These are phyloP conservation scores for Cenococcum geophilum DNA, from an alignment of 495 filamentous ascomycete species.

Conservation along the genomic window DNA sequence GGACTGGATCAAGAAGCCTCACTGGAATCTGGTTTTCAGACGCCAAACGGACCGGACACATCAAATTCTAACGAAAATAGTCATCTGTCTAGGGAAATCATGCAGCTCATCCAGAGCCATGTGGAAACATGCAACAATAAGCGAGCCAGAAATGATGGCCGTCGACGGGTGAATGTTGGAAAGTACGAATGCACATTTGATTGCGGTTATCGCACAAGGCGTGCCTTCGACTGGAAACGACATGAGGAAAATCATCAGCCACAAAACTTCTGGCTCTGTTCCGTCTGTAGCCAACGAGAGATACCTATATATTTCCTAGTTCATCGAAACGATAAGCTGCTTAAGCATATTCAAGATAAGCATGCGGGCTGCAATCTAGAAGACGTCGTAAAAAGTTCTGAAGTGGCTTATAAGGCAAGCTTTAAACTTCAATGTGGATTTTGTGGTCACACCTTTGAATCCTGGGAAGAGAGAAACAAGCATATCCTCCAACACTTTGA, in stretches of 20 bases:
- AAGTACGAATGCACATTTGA: constrained; percentile 21
- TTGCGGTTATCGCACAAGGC: constrained; percentile 26
- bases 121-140: constrained; percentile 11
- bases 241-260: constrained; percentile 31
- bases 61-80: constrained; percentile 7
- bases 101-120: constrained; percentile 19
- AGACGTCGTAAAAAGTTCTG: constrained; percentile 18
- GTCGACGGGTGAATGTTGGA: constrained; percentile 19
- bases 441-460: constrained; percentile 4
- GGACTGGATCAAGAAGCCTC: background rate
- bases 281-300: constrained; percentile 11
- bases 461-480: constrained; percentile 23
- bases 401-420: constrained; percentile 11
- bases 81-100: constrained; percentile 9
- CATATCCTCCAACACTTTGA: constrained; percentile 27
- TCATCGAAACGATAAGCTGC: constrained; percentile 26
- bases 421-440: constrained; percentile 20
- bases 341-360: constrained; percentile 19
- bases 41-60: background rate
- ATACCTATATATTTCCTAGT: constrained; percentile 22
- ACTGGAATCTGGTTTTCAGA: background rate
- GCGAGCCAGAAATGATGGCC: constrained; percentile 19
- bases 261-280: constrained; percentile 28
- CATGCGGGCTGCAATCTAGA: constrained; percentile 14
- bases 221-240: constrained; percentile 24